Percentiles rank a stretch among this genome's conserved stretches.
Conservation (phyloP, 2,329 filamentous ascomycete genomes). For the Claviceps sp. region DNA sequence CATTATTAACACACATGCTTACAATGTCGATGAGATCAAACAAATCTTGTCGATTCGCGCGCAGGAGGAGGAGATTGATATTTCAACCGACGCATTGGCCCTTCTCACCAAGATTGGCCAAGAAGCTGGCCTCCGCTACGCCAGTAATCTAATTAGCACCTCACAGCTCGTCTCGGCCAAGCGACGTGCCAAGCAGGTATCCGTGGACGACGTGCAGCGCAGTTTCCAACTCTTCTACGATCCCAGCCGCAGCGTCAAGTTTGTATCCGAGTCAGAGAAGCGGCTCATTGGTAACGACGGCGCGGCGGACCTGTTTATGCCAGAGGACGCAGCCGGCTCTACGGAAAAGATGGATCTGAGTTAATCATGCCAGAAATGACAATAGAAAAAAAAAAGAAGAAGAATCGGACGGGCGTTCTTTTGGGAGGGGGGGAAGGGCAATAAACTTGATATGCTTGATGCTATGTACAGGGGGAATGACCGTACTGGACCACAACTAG, state of each 20-base stretch:
- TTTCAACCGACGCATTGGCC: constrained; percentile 78
- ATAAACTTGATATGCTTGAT: not conserved
- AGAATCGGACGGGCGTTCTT: not conserved
- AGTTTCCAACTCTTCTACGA: constrained; percentile 95
- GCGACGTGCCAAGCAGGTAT: constrained; percentile 71
- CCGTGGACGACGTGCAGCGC: constrained; percentile 77
- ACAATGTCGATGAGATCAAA: constrained; percentile 70
- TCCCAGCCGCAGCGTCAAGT: constrained; percentile 72
- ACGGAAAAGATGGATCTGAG: constrained; percentile 32
- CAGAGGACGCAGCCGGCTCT: constrained; percentile 23
- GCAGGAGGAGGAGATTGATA: constrained; percentile 88
- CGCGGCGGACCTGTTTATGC: constrained; percentile 53
- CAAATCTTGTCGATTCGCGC: constrained; percentile 89
- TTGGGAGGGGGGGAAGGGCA: not conserved
- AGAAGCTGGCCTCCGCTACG: constrained; percentile 84
- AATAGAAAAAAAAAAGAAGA: not conserved
- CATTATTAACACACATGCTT: constrained; percentile 87
- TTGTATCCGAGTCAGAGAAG: constrained; percentile 82
- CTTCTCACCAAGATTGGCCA: constrained; percentile 91
- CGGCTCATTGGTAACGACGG: constrained; percentile 83
- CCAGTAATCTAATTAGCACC: constrained; percentile 95
- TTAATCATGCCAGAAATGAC: constrained; percentile 12
- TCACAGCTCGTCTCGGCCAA: constrained; percentile 80
- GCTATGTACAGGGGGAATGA: too few relatives aligned
- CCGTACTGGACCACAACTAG: too few relatives aligned